A percentile compares a stretch with the other conserved stretches of the same genome.
Conservation (phyloP, 805 yeast species). For the Metschnikowia borealis region DNA sequence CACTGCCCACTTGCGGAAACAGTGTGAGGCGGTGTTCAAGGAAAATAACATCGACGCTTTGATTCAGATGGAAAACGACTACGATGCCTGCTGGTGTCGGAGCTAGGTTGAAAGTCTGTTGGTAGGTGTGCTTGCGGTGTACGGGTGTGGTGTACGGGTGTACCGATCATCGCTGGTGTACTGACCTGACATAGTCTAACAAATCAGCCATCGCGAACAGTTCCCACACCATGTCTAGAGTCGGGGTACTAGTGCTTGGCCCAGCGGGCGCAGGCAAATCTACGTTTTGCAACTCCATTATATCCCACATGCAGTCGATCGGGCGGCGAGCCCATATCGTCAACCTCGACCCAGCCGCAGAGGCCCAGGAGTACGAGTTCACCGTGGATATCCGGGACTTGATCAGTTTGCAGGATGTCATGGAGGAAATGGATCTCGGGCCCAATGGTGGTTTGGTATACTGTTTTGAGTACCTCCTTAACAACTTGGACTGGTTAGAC, state of each 20-base stretch:
- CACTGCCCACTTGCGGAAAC: conserved; percentile 52
- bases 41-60: conserved; percentile 48
- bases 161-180: neutral
- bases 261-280: conserved; percentile 98
- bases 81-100: conserved; percentile 68
- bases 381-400: conserved; percentile 89
- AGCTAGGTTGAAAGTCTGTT: neutral
- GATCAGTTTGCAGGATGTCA: conserved; percentile 86
- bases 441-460: conserved; percentile 94
- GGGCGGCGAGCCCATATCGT: conserved; percentile 95
- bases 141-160: neutral
- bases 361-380: conserved; percentile 85
- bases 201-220: neutral
- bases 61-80: conserved; percentile 66
- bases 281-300: conserved; percentile 85
- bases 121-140: neutral
- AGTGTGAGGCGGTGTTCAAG: conserved; percentile 54
- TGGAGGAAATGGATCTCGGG: conserved; percentile 90
- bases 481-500: conserved; percentile 94
- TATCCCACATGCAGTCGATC: conserved; percentile 80
- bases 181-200: no score
- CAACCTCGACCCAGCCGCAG: conserved; percentile 96
- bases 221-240: conserved; percentile 68
- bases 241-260: conserved; percentile 89
- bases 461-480: conserved; percentile 86